A percentile compares a stretch with the other conserved stretches of the same genome.
These are phyloP conservation scores for Cajanus cajan DNA, from an alignment of 306 rosid genomes.

Conservation along the genomic window DNA sequence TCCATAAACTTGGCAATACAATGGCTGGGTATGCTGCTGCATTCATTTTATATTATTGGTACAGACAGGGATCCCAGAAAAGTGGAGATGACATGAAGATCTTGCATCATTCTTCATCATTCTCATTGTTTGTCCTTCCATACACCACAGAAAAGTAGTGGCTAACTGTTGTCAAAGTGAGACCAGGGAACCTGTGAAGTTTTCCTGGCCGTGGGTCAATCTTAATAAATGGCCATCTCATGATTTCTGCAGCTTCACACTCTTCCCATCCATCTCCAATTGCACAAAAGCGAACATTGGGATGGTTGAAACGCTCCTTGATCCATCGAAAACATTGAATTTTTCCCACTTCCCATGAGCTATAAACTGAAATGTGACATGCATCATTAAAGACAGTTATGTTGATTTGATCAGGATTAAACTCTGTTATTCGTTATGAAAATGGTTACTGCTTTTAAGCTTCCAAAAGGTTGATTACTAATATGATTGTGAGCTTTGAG, in stretches of 20 bases:
- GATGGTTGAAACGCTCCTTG: slow-evolving; percentile 63
- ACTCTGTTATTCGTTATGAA: not conserved
- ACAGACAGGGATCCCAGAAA: slow-evolving; percentile 31
- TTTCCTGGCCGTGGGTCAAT: slow-evolving; percentile 72
- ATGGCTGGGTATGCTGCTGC: slow-evolving; percentile 13
- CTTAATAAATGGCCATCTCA: slow-evolving; percentile 87
- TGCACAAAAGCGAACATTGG: slow-evolving; percentile 77
- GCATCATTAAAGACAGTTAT: slow-evolving; percentile 4
- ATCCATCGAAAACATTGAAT: slow-evolving; percentile 76
- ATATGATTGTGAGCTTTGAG: slow-evolving; percentile 1
- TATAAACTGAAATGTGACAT: slow-evolving; percentile 61
- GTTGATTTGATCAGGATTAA: not conserved
- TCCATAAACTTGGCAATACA: slow-evolving; percentile 1
- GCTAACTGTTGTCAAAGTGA: slow-evolving; percentile 63
- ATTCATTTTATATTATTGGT: slow-evolving; percentile 6
- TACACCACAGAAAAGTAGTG: slow-evolving; percentile 78
- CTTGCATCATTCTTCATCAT: slow-evolving; percentile 44
- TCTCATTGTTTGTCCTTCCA: slow-evolving; percentile 50
- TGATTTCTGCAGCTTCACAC: slow-evolving; percentile 73
- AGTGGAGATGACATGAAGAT: slow-evolving; percentile 22
- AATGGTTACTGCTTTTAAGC: slow-evolving; percentile 5
- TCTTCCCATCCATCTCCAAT: slow-evolving; percentile 97
- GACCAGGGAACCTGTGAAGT: slow-evolving; percentile 89
- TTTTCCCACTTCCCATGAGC: slow-evolving; percentile 92
- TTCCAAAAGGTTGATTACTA: not conserved